phyloP scores from a whole-genome alignment of 2,329 filamentous ascomycete species.

The Graphilbum fragrans region DNA sequence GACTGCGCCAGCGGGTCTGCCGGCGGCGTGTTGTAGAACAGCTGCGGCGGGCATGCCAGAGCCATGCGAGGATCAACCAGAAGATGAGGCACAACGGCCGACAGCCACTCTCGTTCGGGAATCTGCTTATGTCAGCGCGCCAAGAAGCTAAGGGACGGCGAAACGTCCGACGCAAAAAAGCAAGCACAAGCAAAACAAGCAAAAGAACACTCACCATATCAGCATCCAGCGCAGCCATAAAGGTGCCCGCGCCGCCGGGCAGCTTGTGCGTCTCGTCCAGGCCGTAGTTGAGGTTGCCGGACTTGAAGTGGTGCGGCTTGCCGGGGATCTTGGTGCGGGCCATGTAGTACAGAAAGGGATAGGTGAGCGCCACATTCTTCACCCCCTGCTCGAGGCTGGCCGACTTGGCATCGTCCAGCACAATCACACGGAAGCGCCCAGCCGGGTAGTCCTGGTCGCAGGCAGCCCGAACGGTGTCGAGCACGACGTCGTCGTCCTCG shows the following conservation, averaged over 20 bases:
- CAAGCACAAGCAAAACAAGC: neutral
- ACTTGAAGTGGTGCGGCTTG: constrained; percentile 46
- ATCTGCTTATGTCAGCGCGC: constrained; percentile 20
- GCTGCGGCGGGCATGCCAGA: constrained; percentile 44
- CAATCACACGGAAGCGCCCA: constrained; percentile 39
- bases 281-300: constrained; percentile 51
- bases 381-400: constrained; percentile 20
- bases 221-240: constrained; percentile 50
- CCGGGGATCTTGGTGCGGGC: constrained; percentile 35
- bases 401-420: constrained; percentile 42
- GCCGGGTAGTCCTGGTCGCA: constrained; percentile 41
- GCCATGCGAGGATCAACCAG: constrained; percentile 41
- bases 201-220: constrained; percentile 40
- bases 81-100: constrained; percentile 43
- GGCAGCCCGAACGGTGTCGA: constrained; percentile 42
- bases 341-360: constrained; percentile 39
- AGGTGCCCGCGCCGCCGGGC: constrained; percentile 41
- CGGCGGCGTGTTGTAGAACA: constrained; percentile 49
- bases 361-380: constrained; percentile 24
- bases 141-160: neutral
- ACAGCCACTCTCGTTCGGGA: constrained; percentile 46
- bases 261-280: constrained; percentile 36
- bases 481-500: constrained; percentile 41
- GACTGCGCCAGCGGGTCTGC: constrained; percentile 45
- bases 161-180: neutral